Evolutionary conservation across 257 asterid species (phyloP).

Genomic region (Haberlea rhodopensis): DNA sequence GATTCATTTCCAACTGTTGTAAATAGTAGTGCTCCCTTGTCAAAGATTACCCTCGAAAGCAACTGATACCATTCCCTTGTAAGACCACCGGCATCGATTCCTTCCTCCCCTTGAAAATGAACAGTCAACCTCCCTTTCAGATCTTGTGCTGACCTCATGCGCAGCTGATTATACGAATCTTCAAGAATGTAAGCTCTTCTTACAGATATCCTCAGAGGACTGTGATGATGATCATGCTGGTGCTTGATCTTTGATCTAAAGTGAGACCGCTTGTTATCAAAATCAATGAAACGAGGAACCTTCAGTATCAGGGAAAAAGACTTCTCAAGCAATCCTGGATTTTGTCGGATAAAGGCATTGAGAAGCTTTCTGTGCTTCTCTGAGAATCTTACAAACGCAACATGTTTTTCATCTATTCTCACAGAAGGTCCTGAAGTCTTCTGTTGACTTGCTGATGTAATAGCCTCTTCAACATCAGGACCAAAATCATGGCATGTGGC

Average conservation of each 20-base stretch:
- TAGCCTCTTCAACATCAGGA: conserved; percentile 73
- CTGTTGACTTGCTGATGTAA: conserved; percentile 61
- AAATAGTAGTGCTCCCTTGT: conserved; percentile 82
- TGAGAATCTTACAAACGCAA: conserved; percentile 76
- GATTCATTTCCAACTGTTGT: conserved; percentile 95
- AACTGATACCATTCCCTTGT: conserved; percentile 98
- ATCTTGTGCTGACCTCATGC: conserved; percentile 89
- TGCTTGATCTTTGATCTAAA: conserved; percentile 93
- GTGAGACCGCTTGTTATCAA: conserved; percentile 88
- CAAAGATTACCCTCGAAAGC: conserved; percentile 90
- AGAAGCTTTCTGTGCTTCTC: conserved; percentile 90
- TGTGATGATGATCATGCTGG: conserved; percentile 91
- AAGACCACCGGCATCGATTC: conserved; percentile 98
- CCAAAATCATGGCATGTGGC: conserved; percentile 51
- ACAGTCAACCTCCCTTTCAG: conserved; percentile 92
- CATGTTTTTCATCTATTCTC: conserved; percentile 73
- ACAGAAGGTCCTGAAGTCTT: conserved; percentile 40
- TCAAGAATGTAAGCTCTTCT: conserved; percentile 97
- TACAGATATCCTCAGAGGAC: conserved; percentile 86
- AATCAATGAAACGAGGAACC: conserved; percentile 94
- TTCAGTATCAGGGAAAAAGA: conserved; percentile 90
- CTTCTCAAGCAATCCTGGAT: conserved; percentile 92
- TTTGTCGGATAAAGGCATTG: conserved; percentile 85
- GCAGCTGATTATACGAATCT: conserved; percentile 89
- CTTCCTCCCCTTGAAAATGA: conserved; percentile 98